Base-by-base conservation (phyloP, 2,329 filamentous ascomycete genomes). In the Xylaria arbuscula region DNA sequence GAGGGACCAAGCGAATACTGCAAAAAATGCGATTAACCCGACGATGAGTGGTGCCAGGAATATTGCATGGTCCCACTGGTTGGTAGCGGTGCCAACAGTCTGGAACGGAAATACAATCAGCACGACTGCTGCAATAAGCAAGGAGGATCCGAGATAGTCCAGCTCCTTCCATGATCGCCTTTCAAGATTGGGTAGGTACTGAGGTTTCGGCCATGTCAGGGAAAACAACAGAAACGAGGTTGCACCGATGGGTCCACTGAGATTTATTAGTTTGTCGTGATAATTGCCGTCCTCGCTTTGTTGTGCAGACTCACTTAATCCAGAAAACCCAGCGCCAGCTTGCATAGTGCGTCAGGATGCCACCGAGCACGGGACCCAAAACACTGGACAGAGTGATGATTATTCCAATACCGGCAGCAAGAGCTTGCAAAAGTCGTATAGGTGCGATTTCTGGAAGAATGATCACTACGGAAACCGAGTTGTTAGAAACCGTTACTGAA, bases 21-120 rank as follows among this genome's bases (percentile, higher is more conserved):
- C 66, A 2, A 79, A 17, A 75, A 81, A 81, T 47, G 77, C 80
- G 17, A 75, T 7, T 22, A 79, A 42, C 5, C 83, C 83, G 1
- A 79, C 24, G 6, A 81, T 62, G 2, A 86, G 72, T 1, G 83
- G 82, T 1, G 76, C 81, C 22, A 85, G 72, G 70, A 86, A 85
- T 17, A 80, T 63, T 8, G 79, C 77, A 8, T 76, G 72, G 5
- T 68, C 68, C 86, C 86, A 89, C 47, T 78, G 73, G n/a, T 78
- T 69, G 0, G 69, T 66, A 2, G 78, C 70, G 0, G 77, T 75
- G 1, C 83, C 83, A 2, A 82, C 82, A 69, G 84, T 84, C 72
- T 90, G 87, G 64, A 90, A 88, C 1, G 87, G 80, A 71, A 88
- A 89, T 0, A 89, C 85, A 4, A 89, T 80, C 2, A 89, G 80